Evolutionary conservation across 177 flowering plant species (phyloP), one percentile per base, ranked within the genome.

Genomic region (Vitis hybrid): DNA sequence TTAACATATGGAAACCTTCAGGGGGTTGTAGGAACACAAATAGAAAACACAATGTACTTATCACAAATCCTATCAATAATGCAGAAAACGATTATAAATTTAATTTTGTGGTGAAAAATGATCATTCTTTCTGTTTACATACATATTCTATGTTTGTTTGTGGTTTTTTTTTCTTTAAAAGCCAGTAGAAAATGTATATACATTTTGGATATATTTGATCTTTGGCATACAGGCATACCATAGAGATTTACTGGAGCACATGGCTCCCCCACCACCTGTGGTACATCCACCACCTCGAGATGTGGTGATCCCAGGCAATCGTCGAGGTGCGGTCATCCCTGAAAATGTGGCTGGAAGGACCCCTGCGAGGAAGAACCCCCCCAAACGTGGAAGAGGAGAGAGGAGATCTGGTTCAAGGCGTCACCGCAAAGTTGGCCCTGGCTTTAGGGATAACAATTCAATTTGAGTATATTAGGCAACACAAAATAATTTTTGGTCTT

Each of bases 211-310:
- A 11, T 35, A 35, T 35, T 35, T 61, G 17, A 58, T 49, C 24
- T 54, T 4, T 12, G 2, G 60, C 52, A 2, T 76, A 62, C 86
- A 93, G 98, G 85, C 87, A 52, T 92, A 94, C 78, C 97, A 94
- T 68, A 84, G 87, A 76, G 97, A 91, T 63, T 14, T 91, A 62
- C 74, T 94, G 72, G 94, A 87, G 81, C 88, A 81, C 55, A 90
- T 82, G 89, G 66, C 86, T 6, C 85, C 84, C 66, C 74, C 87
- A 13, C 72, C 73, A 66, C 64, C 75, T 7, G 48, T 50, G 4
- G 10, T 65, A 62, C 77, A 67, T 60, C 68, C 73, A 32, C 78
- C 85, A 21, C 76, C 86, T 12, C 40, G 40, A 35, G 40, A 35
- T 35, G 40, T 6, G 40, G 40, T 35, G 1, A 35, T 35, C 6